Evolutionary conservation across 1,139 yeast species (phyloP), one percentile per base, ranked within the genome.

Genomic region (Yamadazyma membranifaciens): DNA sequence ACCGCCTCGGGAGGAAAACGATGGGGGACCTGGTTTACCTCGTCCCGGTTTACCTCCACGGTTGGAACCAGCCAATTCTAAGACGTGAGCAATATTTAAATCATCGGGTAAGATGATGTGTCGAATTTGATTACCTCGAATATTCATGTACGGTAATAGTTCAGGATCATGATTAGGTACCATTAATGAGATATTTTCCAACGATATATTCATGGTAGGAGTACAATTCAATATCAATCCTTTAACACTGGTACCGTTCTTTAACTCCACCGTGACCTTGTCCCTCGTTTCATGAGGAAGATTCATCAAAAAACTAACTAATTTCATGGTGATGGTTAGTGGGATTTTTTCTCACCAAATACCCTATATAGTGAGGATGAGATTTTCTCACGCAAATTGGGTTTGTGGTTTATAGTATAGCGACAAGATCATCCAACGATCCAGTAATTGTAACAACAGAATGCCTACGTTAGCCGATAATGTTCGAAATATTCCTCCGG

Each of bases 91-190:
- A 35, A 92, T 63, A 44, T 94, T 89, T 51, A 92, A 65, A 22
- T 92, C 83, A 51, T 92, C 98, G 0, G 98, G 98, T 34, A 92
- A 70, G 34, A 89, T 69, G 32, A 86, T 83, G 61, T 87, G 85
- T 49, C 98, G 78, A 31, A 92, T 84, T 48, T 87, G 94, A 62
- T 83, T 92, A 1, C 98, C 98, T 52, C 98, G 75, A 27, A 92
- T 77, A 51, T 87, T 89, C 56, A 92, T 83, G 57, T 78, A 87
- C 52, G 87, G 95, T 49, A 91, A 68, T 10, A 77, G 62, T 39
- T 81, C 77, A 1, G 96, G 88, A 42, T 84, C 91, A 45, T 87
- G 80, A 56, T 82, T 79, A 46, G 75, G 81, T 45, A 80, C 77
- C 24, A 85, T 80, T 79, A 84, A 80, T 56, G 84, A 87, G 42